Base-by-base conservation (phyloP, 2,329 filamentous ascomycete genomes). In the Neonectria punicea region DNA sequence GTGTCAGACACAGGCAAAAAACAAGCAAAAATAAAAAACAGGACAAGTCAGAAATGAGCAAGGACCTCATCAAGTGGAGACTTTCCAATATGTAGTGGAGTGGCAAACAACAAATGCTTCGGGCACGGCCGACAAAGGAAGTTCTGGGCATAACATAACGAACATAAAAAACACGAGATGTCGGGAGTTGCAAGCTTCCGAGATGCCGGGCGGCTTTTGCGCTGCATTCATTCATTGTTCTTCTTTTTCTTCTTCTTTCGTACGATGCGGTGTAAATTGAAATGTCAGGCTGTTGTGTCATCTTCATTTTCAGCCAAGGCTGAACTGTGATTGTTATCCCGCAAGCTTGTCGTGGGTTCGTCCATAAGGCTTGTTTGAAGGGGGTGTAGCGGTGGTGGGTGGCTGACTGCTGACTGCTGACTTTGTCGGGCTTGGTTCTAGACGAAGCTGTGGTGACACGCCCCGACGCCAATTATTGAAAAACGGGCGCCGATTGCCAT, bases 91-190 rank as follows among this genome's bases (percentile, higher is more conserved):
- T 43, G 39, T 16, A 18, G 28, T 28, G 16, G n/a, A 30, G 49
- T 51, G 49, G 49, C 49, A 51, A 51, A 34, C 49, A 44, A 28
- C 47, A 44, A 9, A 25, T 25, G 25, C 16, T 43, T 20, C 57
- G 57, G 57, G 39, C 49, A 39, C 57, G 57, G 57, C 57, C 57
- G 57, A 53, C 34, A 41, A 47, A 20, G 30, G 36, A 58, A 36
- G 46, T 22, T 34, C 44, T 43, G 25, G 25, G 25, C 44, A 43
- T 43, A 39, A 36, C 13, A 18, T 18, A 34, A 51, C 34, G 25
- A 36, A 16, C 56, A 44, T 39, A 39, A 14, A 13, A 36, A 39
- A 39, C 36, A 39, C 36, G 36, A 39, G 36, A 39, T n/a, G 3
- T 10, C 39, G 39, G 39, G 39, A 43, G 7, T 10, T 43, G 39